Evolutionary conservation across 2,329 filamentous ascomycete genomes (phyloP).

Genomic region (Tolypocladium ovalisporum): DNA sequence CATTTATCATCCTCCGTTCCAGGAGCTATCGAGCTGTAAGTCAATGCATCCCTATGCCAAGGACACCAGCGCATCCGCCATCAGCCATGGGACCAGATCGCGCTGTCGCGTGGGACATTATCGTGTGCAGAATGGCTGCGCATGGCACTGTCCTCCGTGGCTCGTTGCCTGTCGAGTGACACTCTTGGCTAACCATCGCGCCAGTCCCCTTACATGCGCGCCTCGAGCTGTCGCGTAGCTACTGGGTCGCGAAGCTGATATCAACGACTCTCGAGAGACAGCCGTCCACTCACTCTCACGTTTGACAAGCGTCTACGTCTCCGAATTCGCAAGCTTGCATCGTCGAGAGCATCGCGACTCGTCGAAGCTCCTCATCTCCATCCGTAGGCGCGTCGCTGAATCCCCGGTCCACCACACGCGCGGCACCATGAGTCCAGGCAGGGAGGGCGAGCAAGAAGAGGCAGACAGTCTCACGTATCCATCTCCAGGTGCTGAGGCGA

Average conservation of each 20-base stretch:
- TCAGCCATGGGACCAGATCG: constrained; percentile 1
- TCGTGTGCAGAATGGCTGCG: constrained; percentile 1
- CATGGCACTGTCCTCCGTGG: constrained; percentile 1
- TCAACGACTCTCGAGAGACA: not conserved
- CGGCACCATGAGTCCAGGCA: constrained; percentile 18
- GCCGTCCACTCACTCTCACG: not conserved
- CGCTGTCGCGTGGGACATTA: not conserved
- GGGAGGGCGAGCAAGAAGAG: constrained; percentile 24
- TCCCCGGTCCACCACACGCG: not conserved
- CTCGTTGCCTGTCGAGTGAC: not conserved
- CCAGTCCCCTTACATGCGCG: constrained; percentile 6
- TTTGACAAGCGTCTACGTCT: not conserved
- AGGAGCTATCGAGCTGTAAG: constrained; percentile 22
- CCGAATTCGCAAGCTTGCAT: not conserved
- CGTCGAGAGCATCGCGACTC: not conserved
- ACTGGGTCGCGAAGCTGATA: not conserved
- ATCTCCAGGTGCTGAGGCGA: constrained; percentile 31
- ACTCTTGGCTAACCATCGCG: constrained; percentile 10
- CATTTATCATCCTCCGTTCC: constrained; percentile 31
- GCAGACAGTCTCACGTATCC: constrained; percentile 31
- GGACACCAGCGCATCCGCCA: constrained; percentile 3
- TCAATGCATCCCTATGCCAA: constrained; percentile 10
- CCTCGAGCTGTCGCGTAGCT: constrained; percentile 3
- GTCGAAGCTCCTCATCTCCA: not conserved
- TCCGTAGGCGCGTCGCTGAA: not conserved